Evolutionary conservation across 441 rosid species (phyloP).

Genomic region (Macaranga tanarius): DNA sequence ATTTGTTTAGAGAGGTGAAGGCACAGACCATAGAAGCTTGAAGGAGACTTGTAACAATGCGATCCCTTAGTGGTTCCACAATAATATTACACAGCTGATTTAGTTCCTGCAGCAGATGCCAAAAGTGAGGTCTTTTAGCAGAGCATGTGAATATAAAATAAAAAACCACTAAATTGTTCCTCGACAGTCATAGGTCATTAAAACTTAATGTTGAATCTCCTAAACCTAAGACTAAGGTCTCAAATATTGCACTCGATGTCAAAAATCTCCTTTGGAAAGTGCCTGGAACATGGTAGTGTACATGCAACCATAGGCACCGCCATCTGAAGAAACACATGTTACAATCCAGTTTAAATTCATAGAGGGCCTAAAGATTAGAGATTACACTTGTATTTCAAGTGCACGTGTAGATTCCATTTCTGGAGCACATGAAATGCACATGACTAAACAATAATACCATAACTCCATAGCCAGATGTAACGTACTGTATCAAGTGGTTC

Average conservation of each 20-base stretch:
- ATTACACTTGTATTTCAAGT: not conserved
- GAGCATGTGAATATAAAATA: not conserved
- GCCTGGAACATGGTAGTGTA: not conserved
- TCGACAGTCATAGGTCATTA: not conserved
- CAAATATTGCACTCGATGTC: not conserved
- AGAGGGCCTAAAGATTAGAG: not conserved
- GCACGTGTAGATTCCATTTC: not conserved
- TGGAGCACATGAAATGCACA: not conserved
- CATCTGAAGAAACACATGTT: conserved; percentile 6
- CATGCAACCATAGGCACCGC: not conserved
- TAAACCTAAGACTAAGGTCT: not conserved
- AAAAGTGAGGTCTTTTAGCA: not conserved
- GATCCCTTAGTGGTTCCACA: conserved; percentile 90
- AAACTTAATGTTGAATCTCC: not conserved
- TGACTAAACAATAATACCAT: too few relatives aligned
- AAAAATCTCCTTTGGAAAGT: not conserved
- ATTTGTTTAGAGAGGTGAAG: conserved; percentile 16
- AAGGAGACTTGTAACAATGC: conserved; percentile 89
- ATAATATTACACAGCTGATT: conserved; percentile 78
- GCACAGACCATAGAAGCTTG: conserved; percentile 81
- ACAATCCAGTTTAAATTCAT: not conserved
- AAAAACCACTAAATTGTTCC: conserved; percentile 1
- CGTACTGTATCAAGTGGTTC: conserved; percentile 85
- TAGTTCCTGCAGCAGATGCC: conserved; percentile 60
- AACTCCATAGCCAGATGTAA: conserved; percentile 13